phyloP scores from a whole-genome alignment of 768 basidiomycete species.

The Tulasnella sp. region DNA sequence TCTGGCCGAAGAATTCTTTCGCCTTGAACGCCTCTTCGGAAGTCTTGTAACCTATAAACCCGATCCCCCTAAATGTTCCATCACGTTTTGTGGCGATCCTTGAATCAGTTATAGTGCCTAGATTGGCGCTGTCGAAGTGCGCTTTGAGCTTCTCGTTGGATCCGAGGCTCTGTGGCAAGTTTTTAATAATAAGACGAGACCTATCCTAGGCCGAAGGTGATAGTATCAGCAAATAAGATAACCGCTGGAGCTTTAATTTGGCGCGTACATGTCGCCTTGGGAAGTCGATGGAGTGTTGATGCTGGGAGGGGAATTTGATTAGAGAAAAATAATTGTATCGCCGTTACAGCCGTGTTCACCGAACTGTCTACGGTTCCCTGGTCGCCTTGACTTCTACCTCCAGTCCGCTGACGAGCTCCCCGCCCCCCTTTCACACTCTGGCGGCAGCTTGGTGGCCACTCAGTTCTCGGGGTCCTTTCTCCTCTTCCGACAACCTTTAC shows the following conservation, averaged over 20 bases:
- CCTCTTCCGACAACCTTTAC: too few relatives aligned
- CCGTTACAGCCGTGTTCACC: too few relatives aligned
- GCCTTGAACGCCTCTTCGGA: constrained; percentile 70
- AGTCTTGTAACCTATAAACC: constrained; percentile 87
- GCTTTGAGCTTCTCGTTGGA: constrained; percentile 62
- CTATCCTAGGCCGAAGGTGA: constrained; percentile 40
- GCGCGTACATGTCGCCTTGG: background rate
- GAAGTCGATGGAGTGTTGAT: background rate
- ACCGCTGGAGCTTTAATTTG: background rate
- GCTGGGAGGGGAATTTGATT: too few relatives aligned
- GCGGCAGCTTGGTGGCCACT: too few relatives aligned
- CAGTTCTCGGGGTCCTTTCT: too few relatives aligned
- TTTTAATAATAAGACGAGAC: constrained; percentile 83
- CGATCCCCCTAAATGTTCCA: constrained; percentile 81
- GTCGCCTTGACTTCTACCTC: too few relatives aligned
- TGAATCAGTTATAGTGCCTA: constrained; percentile 76
- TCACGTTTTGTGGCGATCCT: constrained; percentile 69
- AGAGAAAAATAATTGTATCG: too few relatives aligned
- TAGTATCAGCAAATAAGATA: background rate
- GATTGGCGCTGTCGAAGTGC: constrained; percentile 63
- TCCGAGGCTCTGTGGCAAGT: constrained; percentile 61
- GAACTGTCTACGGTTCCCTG: too few relatives aligned
- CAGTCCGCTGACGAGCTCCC: too few relatives aligned
- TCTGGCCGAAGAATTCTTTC: constrained; percentile 78
- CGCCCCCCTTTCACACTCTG: too few relatives aligned